Evolutionary conservation across 192 early-diverging fungal genomes (phyloP).

Genomic region (Gonapodya prolifera): DNA sequence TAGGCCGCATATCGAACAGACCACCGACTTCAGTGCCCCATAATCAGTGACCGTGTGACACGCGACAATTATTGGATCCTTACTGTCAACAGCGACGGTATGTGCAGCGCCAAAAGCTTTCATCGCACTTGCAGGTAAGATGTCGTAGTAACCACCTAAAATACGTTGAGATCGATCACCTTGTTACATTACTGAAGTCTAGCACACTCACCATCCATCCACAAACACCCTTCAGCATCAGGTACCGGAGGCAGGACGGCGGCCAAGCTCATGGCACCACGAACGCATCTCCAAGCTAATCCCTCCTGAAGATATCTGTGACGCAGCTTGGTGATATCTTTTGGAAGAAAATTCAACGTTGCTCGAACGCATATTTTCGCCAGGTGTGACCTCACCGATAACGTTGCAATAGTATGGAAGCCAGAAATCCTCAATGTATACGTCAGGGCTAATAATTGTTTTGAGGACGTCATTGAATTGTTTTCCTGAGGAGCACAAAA

Average conservation of each 20-base stretch:
- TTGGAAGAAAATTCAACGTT: background rate
- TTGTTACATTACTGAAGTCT: background rate
- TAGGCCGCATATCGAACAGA: background rate
- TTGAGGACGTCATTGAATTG: background rate
- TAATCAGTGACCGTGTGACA: background rate
- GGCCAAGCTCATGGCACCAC: background rate
- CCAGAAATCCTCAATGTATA: background rate
- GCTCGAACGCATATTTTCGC: background rate
- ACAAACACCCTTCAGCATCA: background rate
- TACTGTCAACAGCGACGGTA: background rate
- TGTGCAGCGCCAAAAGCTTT: background rate
- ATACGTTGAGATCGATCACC: background rate
- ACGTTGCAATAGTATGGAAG: background rate
- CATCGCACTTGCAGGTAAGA: background rate
- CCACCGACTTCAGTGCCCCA: background rate
- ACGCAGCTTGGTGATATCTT: background rate
- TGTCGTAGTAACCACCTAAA: background rate
- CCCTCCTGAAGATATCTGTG: background rate
- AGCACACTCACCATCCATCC: background rate
- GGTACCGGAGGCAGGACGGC: background rate
- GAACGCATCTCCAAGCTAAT: background rate
- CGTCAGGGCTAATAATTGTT: background rate
- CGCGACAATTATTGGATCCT: background rate
- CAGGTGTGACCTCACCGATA: background rate
- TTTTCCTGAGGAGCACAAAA: background rate